Percentiles rank a stretch among this genome's conserved stretches.
Conservation (phyloP, 148 eudicot genomes). For the Camellia lanceoleosa region DNA sequence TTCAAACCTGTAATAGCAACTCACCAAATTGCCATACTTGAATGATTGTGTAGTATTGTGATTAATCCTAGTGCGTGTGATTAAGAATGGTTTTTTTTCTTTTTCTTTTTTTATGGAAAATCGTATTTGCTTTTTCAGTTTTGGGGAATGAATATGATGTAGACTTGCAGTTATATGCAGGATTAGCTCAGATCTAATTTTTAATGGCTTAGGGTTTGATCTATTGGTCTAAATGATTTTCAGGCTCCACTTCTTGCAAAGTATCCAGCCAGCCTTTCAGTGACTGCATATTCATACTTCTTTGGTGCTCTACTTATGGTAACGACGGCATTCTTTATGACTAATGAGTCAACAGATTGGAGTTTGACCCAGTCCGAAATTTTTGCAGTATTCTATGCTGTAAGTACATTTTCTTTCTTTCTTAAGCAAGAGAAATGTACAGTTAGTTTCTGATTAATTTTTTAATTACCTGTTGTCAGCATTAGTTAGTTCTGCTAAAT, state of each 20-base stretch:
- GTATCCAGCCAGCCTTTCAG: slow-evolving; percentile 94
- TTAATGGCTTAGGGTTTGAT: slow-evolving; percentile 7
- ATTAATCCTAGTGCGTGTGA: not conserved
- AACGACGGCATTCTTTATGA: slow-evolving; percentile 47
- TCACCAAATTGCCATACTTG: not conserved
- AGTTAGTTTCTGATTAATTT: no score
- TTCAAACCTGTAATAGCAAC: not conserved
- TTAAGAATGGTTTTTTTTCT: not conserved
- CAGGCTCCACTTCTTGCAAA: slow-evolving; percentile 86
- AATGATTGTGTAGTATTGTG: not conserved
- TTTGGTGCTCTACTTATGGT: slow-evolving; percentile 76
- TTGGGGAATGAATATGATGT: not conserved
- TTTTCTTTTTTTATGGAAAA: no score
- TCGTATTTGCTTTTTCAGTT: not conserved
- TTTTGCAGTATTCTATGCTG: slow-evolving; percentile 79
- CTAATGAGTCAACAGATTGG: slow-evolving; percentile 66
- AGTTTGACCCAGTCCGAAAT: slow-evolving; percentile 62
- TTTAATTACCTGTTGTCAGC: no score
- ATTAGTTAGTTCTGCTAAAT: not conserved
- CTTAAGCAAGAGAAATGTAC: not conserved
- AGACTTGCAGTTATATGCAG: not conserved
- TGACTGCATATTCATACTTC: slow-evolving; percentile 89
- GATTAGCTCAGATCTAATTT: not conserved
- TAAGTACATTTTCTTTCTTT: slow-evolving; percentile 35
- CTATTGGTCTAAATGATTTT: slow-evolving; percentile 20